These are phyloP conservation scores for Corrigiola litoralis DNA, from an alignment of 179 eudicot species.

Conservation along the genomic window DNA sequence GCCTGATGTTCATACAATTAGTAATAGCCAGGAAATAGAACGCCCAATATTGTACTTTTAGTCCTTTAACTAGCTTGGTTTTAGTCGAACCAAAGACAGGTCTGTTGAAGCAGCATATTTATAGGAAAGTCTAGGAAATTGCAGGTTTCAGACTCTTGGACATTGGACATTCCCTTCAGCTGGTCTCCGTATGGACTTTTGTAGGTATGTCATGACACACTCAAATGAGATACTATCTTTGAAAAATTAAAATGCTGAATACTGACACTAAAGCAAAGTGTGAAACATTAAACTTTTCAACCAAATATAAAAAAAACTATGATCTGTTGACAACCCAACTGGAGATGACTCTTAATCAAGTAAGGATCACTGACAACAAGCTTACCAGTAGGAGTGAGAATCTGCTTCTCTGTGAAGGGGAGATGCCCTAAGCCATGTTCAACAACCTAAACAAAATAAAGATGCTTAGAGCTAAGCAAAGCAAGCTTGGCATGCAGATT, in stretches of 20 bases:
- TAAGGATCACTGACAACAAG: background rate
- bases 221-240: background rate
- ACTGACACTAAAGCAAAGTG: background rate
- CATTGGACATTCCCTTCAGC: background rate
- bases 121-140: background rate
- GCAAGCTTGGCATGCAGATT: background rate
- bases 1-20: background rate
- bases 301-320: background rate
- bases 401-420: slow-evolving; percentile 96
- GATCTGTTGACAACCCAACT: background rate
- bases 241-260: background rate
- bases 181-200: background rate
- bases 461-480: background rate
- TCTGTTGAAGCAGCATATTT: background rate
- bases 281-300: background rate
- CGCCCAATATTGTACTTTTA: background rate
- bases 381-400: slow-evolving; percentile 94
- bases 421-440: slow-evolving; percentile 99
- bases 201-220: background rate
- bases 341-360: background rate
- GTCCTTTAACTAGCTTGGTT: background rate
- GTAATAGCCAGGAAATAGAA: background rate
- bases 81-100: background rate
- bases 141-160: background rate
- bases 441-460: slow-evolving; percentile 52